These are phyloP conservation scores for Hortaea werneckii DNA, from an alignment of 2,329 filamentous ascomycete species.

Conservation along the genomic window DNA sequence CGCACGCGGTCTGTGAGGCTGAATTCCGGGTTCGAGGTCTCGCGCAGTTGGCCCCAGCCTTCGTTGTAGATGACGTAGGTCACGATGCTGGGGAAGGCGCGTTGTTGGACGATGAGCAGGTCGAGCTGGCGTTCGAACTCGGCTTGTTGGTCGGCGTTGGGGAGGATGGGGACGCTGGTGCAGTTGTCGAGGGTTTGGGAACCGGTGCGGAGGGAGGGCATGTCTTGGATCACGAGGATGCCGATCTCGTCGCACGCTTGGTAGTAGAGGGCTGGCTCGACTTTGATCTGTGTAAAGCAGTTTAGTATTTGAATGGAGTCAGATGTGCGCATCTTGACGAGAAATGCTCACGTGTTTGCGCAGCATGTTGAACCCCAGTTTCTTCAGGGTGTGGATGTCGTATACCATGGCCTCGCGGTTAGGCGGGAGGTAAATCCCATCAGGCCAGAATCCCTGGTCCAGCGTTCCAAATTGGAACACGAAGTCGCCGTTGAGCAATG, in stretches of 20 bases:
- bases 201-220: conserved; percentile 48
- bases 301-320: background rate
- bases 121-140: conserved; percentile 58
- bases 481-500: conserved; percentile 58
- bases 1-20: conserved; percentile 46
- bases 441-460: conserved; percentile 53
- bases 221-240: conserved; percentile 59
- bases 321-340: background rate
- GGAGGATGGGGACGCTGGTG: conserved; percentile 21
- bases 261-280: conserved; percentile 58
- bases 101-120: conserved; percentile 51
- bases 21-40: conserved; percentile 45
- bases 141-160: conserved; percentile 42
- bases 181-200: conserved; percentile 25
- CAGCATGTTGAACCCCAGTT: conserved; percentile 58
- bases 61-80: conserved; percentile 65
- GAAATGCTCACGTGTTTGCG: conserved; percentile 46
- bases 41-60: conserved; percentile 54
- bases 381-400: conserved; percentile 54
- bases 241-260: conserved; percentile 57
- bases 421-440: conserved; percentile 56
- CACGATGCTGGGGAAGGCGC: conserved; percentile 54
- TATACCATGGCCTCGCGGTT: conserved; percentile 58
- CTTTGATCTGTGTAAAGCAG: conserved; percentile 41
- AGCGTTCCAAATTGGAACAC: conserved; percentile 58